These are phyloP conservation scores for Hyphochytrium catenoides DNA, from an alignment of 352 stramenopile genomes.

Conservation along the genomic window DNA sequence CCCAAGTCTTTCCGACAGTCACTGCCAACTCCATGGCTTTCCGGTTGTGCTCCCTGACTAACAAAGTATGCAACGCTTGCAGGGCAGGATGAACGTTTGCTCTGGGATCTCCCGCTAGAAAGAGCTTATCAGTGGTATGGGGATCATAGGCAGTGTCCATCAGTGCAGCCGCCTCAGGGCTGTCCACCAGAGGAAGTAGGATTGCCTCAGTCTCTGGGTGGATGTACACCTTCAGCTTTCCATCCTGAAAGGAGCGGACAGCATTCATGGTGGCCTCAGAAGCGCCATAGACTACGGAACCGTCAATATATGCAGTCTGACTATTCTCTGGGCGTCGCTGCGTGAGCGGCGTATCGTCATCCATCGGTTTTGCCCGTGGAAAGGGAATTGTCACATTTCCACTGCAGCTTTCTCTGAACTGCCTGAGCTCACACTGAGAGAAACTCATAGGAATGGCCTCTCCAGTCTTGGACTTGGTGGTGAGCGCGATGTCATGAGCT, in stretches of 20 bases:
- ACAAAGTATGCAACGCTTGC: neutral
- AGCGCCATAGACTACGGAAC: neutral
- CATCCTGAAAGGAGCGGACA: neutral
- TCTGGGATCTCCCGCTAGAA: neutral
- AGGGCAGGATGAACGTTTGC: constrained; percentile 2
- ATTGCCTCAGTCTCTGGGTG: no score
- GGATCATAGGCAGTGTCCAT: neutral
- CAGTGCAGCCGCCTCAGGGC: neutral
- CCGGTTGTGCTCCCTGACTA: constrained; percentile 1
- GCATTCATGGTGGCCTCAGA: neutral
- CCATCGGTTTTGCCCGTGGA: no score
- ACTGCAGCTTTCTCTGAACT: no score
- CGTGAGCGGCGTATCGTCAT: neutral
- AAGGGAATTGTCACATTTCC: no score
- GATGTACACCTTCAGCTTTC: no score
- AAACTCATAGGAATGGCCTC: no score
- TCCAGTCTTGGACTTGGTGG: no score
- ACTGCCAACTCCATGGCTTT: neutral
- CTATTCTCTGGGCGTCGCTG: neutral
- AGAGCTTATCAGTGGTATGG: neutral
- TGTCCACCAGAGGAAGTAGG: neutral
- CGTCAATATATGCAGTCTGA: neutral
- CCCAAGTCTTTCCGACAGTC: neutral
- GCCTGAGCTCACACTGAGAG: no score
- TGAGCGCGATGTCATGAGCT: no score